A percentile compares a stretch with the other conserved stretches of the same genome.
Evolutionary conservation across 1,139 yeast species (phyloP).

Genomic region (Blastobotrys buckinghamii): DNA sequence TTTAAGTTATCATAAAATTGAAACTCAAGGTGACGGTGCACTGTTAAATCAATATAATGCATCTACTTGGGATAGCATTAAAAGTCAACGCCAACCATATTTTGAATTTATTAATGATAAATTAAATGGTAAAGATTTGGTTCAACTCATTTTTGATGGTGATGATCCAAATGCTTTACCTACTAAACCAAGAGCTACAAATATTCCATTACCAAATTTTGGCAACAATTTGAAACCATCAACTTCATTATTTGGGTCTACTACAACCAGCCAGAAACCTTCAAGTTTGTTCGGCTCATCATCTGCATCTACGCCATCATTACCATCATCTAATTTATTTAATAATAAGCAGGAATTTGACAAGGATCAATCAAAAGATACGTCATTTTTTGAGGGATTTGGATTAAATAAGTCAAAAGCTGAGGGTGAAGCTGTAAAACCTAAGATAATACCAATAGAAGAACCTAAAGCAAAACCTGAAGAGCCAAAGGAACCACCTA

Average conservation of each 20-base stretch:
- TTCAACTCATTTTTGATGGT: conserved; percentile 30
- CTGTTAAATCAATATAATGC: conserved; percentile 54
- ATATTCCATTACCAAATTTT: background rate
- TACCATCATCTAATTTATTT: background rate
- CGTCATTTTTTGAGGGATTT: too few relatives aligned
- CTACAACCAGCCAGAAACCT: background rate
- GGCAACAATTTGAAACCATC: background rate
- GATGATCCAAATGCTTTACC: background rate
- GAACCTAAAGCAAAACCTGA: background rate
- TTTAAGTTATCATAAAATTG: conserved; percentile 60
- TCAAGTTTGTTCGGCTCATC: background rate
- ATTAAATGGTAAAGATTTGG: conserved; percentile 30
- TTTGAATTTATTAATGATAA: conserved; percentile 49
- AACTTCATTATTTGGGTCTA: background rate
- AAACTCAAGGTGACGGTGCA: conserved; percentile 38
- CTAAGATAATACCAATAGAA: too few relatives aligned
- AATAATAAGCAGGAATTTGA: too few relatives aligned
- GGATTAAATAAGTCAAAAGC: too few relatives aligned
- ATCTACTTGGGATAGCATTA: too few relatives aligned
- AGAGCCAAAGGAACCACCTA: conserved; percentile 10
- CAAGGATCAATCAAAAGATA: too few relatives aligned
- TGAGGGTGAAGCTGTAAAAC: too few relatives aligned
- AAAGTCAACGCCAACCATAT: conserved; percentile 57
- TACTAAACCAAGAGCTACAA: background rate
- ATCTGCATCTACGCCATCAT: background rate